These are phyloP conservation scores for Solanum commersonii DNA, from an alignment of 257 asterid genomes.

Conservation along the genomic window DNA sequence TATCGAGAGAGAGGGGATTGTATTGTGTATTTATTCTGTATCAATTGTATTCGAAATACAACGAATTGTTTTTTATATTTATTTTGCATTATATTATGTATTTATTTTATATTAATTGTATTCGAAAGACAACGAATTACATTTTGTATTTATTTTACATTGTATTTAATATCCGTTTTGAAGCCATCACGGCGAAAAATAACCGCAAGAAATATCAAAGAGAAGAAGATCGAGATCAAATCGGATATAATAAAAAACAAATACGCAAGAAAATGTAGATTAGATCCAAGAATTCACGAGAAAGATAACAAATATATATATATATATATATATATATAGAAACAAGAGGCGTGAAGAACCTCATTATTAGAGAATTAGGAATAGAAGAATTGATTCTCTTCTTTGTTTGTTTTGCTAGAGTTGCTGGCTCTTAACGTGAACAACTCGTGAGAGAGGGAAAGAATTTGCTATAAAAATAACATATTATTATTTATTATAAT, in stretches of 20 bases:
- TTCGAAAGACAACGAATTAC: too few relatives aligned
- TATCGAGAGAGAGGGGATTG: too few relatives aligned
- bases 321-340: background rate
- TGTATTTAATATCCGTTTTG: conserved; percentile 52
- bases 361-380: background rate
- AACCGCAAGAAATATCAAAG: background rate
- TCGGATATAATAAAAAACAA: conserved; percentile 4
- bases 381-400: background rate
- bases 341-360: background rate
- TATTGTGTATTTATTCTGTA: too few relatives aligned
- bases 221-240: background rate
- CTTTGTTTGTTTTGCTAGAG: background rate
- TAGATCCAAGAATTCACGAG: background rate
- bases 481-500: too few relatives aligned
- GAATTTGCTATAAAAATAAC: too few relatives aligned
- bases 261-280: background rate
- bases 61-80: too few relatives aligned
- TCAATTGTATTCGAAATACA: background rate
- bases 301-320: background rate
- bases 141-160: too few relatives aligned
- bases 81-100: too few relatives aligned
- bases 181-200: conserved; percentile 34
- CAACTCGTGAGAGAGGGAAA: too few relatives aligned
- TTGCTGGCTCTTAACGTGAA: background rate
- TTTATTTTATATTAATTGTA: too few relatives aligned